Base-by-base conservation (phyloP, 352 stramenopile genomes). In the Thraustotheca clavata region DNA sequence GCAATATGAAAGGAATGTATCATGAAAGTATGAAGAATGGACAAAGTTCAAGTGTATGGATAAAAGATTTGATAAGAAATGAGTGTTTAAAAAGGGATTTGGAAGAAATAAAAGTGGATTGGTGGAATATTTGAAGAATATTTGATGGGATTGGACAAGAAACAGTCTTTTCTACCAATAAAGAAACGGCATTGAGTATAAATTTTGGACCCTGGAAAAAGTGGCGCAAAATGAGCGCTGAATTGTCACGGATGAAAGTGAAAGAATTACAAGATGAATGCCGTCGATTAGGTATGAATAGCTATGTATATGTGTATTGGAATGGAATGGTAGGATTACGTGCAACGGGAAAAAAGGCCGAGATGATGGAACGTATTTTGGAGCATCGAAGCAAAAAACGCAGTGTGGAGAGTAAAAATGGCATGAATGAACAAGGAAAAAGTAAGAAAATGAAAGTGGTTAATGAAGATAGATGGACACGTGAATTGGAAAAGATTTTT, bases 321-420 rank as follows among this genome's bases (percentile, higher is more conserved):
- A 49, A 62, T 62, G 57, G 43, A 24, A 31, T 31, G 9, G 31
- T 52, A 94, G 84, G 82, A 34, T 82, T 94, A 31, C 79, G 80
- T 33, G 77, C 73, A 1, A 75, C 80, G 24, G 84, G 84, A 16
- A 75, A 80, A 46, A 94, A 94, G 43, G 79, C 79, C 41, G 84
- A 94, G 26, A 71, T 94, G 14, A 72, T 91, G 11, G 72, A 86
- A 52, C 82, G 84, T 22, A 85, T 94, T 57, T 16, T 73, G 59
- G 70, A 75, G 48, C 27, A 68, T 60, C 29, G 62, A 31, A 27
- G 54, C 26, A 27, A 49, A 8, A 12, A 33, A 68, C 39, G 49
- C 2, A 55, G 72, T 11, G 22, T 35, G 11, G 74, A 66, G 24
- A 63, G 71, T 24, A 60, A 31, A 22, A 83, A 75, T 31, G 67